phyloP scores from a whole-genome alignment of 176 grass and related monocot species.

The Chloris gayana region DNA sequence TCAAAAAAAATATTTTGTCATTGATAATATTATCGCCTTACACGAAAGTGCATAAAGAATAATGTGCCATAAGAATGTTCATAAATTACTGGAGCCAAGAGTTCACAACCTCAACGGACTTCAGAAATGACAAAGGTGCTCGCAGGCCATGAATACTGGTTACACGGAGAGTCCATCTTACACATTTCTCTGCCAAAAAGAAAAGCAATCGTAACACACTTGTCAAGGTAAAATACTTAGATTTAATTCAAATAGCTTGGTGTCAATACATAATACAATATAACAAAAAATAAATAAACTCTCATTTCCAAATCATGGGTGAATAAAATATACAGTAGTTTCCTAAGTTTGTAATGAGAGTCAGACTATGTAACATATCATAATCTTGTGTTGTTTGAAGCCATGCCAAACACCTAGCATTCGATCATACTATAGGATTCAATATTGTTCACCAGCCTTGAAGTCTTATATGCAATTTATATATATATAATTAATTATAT shows the following conservation, averaged over 20 bases:
- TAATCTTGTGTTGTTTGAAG: not conserved
- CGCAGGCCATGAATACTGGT: constrained; percentile 81
- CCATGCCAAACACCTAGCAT: not conserved
- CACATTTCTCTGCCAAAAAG: constrained; percentile 64
- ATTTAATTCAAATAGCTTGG: not conserved
- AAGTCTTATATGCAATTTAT: constrained; percentile 1
- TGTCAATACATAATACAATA: constrained; percentile 2
- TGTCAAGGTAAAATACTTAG: constrained; percentile 17
- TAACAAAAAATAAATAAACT: not conserved
- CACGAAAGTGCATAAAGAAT: not conserved
- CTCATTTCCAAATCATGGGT: not conserved
- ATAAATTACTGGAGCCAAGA: constrained; percentile 19
- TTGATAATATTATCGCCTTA: not conserved
- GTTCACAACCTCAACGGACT: constrained; percentile 76
- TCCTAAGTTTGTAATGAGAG: not conserved
- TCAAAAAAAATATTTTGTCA: no score
- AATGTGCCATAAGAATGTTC: constrained; percentile 13
- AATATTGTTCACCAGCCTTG: not conserved
- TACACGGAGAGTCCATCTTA: constrained; percentile 86
- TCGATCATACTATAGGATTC: not conserved
- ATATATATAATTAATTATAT: not conserved
- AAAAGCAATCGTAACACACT: not conserved
- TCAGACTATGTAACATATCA: not conserved
- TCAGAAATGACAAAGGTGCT: constrained; percentile 84
- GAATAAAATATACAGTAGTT: constrained; percentile 2